phyloP scores from a whole-genome alignment of 2,329 filamentous ascomycete genomes.

The Epichloe glyceriae region DNA sequence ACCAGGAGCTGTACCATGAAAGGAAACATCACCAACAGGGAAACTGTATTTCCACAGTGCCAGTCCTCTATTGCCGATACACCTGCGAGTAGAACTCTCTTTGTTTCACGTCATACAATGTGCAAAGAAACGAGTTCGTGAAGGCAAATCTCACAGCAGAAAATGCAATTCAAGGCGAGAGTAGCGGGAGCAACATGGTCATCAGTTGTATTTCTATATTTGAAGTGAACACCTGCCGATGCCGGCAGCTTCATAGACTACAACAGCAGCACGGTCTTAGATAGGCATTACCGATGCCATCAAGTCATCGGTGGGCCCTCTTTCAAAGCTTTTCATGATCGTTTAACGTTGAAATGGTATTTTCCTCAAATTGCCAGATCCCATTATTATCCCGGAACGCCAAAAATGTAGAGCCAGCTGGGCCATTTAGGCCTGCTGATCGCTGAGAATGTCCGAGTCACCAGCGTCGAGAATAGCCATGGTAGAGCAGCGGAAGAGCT shows the following conservation, averaged over 20 bases:
- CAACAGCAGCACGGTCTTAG: conserved; percentile 9
- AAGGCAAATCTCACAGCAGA: background rate
- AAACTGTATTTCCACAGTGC: no score
- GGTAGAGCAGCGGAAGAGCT: conserved; percentile 96
- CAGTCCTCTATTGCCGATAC: background rate
- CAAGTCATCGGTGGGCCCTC: background rate
- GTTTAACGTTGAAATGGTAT: conserved; percentile 19
- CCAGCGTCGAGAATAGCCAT: conserved; percentile 95
- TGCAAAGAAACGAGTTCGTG: background rate
- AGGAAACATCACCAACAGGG: background rate
- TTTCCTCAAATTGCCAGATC: conserved; percentile 21
- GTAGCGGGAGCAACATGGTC: conserved; percentile 6
- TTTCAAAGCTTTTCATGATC: conserved; percentile 18
- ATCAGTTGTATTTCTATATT: conserved; percentile 10
- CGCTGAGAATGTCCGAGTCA: conserved; percentile 93
- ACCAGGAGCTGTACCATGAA: background rate
- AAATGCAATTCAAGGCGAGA: no score
- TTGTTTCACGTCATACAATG: background rate
- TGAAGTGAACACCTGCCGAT: conserved; percentile 8
- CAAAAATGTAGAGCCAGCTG: conserved; percentile 18
- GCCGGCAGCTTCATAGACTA: background rate
- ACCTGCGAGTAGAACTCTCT: background rate
- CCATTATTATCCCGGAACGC: conserved; percentile 31
- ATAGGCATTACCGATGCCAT: conserved; percentile 11
- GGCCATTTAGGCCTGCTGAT: conserved; percentile 48